A percentile compares a stretch with the other conserved stretches of the same genome.
These are phyloP conservation scores for Tolypocladium guangdongense DNA, from an alignment of 2,329 filamentous ascomycete genomes.

Conservation along the genomic window DNA sequence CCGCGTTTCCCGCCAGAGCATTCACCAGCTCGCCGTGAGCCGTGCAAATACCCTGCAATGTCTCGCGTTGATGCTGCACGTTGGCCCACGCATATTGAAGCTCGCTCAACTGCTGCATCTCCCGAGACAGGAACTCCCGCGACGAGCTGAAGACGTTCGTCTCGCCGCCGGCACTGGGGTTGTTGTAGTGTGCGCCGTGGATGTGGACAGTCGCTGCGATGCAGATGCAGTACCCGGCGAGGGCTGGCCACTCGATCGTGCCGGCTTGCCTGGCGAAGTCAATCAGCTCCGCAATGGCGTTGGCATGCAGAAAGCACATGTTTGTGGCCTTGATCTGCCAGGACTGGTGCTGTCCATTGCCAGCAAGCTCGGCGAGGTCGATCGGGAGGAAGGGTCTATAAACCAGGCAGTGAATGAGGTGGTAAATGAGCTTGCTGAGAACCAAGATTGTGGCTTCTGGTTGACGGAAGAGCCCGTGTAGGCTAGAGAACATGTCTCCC, in stretches of 20 bases:
- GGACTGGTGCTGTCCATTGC: slow-evolving; percentile 73
- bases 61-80: slow-evolving; percentile 70
- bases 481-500: slow-evolving; percentile 65
- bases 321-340: slow-evolving; percentile 92
- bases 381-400: slow-evolving; percentile 82
- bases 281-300: slow-evolving; percentile 74
- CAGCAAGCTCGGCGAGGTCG: slow-evolving; percentile 68
- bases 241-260: slow-evolving; percentile 74
- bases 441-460: slow-evolving; percentile 68
- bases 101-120: slow-evolving; percentile 71
- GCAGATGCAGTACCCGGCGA: slow-evolving; percentile 78
- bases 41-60: slow-evolving; percentile 64
- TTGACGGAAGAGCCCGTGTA: slow-evolving; percentile 66
- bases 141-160: slow-evolving; percentile 53
- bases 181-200: slow-evolving; percentile 71
- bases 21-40: slow-evolving; percentile 76
- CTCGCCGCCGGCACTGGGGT: slow-evolving; percentile 33
- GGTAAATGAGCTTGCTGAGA: slow-evolving; percentile 77
- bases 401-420: slow-evolving; percentile 75
- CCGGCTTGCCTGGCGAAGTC: slow-evolving; percentile 66
- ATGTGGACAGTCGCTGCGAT: slow-evolving; percentile 83
- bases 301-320: slow-evolving; percentile 75
- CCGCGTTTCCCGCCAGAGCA: slow-evolving; percentile 50
- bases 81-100: slow-evolving; percentile 66
- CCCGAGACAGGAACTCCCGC: slow-evolving; percentile 60